These are phyloP conservation scores for Phytopythium montanum DNA, from an alignment of 352 stramenopile genomes.

Conservation along the genomic window DNA sequence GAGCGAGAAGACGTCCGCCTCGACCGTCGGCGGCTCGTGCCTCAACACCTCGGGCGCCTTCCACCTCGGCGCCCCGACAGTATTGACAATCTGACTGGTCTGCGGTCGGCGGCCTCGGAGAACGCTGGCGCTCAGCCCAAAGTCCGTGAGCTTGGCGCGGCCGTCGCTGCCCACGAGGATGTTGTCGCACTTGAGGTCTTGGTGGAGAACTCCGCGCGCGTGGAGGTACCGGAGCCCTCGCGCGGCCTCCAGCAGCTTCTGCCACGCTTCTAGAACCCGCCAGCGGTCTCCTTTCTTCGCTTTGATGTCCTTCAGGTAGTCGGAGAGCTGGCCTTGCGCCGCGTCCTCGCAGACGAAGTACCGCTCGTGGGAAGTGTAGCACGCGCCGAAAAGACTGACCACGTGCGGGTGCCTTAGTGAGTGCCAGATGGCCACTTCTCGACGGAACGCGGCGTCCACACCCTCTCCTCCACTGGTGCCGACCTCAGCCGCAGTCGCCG, in stretches of 20 bases:
- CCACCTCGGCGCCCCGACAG: conserved; percentile 19
- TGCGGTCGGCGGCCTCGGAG: not conserved
- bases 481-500: not conserved
- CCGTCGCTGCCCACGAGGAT: conserved; percentile 8
- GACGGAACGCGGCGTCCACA: not conserved
- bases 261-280: not conserved
- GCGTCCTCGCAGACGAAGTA: conserved; percentile 26
- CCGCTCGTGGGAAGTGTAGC: not conserved
- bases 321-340: conserved; percentile 11
- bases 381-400: conserved; percentile 8
- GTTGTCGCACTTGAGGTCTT: conserved; percentile 12
- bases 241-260: conserved; percentile 5
- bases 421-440: conserved; percentile 8
- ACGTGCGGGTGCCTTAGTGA: conserved; percentile 7
- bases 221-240: conserved; percentile 9
- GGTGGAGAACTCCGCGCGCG: conserved; percentile 7
- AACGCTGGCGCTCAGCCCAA: conserved; percentile 4
- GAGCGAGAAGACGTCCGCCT: conserved; percentile 26
- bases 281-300: not conserved
- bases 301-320: conserved; percentile 9
- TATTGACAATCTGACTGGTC: not conserved
- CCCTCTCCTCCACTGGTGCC: not conserved
- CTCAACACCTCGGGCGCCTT: conserved; percentile 27
- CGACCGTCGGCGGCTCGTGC: conserved; percentile 7
- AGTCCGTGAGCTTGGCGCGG: conserved; percentile 10